Conservation (phyloP, 1,284 basidiomycete genomes). For the Volvariella volvacea region DNA sequence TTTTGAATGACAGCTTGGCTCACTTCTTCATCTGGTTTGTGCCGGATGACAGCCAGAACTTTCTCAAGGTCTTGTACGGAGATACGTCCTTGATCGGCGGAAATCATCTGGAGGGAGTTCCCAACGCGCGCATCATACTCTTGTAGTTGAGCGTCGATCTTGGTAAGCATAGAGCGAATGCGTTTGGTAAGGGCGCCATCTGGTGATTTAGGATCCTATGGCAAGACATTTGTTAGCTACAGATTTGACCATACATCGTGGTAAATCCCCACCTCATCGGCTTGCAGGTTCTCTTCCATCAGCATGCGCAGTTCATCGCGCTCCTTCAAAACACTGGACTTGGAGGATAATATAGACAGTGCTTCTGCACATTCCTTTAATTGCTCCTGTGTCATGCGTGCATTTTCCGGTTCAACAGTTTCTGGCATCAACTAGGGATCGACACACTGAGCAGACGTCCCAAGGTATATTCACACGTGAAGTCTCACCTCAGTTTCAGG, state of each 20-base stretch:
- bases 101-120: slow-evolving; percentile 89
- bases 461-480: background rate
- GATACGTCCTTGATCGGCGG: slow-evolving; percentile 91
- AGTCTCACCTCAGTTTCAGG: slow-evolving; percentile 69
- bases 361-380: slow-evolving; percentile 92
- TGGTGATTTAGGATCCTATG: slow-evolving; percentile 69
- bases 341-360: slow-evolving; percentile 86
- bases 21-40: slow-evolving; percentile 88
- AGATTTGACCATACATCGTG: background rate
- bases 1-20: slow-evolving; percentile 88
- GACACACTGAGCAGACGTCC: background rate
- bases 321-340: slow-evolving; percentile 96
- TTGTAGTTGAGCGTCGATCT: slow-evolving; percentile 90
- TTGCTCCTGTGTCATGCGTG: slow-evolving; percentile 96
- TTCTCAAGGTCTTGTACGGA: slow-evolving; percentile 86
- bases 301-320: slow-evolving; percentile 84
- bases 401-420: slow-evolving; percentile 54
- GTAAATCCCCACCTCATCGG: slow-evolving; percentile 61
- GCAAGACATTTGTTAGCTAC: background rate
- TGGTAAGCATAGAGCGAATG: slow-evolving; percentile 92
- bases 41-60: slow-evolving; percentile 90
- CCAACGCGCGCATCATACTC: slow-evolving; percentile 93
- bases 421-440: slow-evolving; percentile 41
- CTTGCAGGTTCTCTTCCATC: slow-evolving; percentile 88
- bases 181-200: slow-evolving; percentile 86